A percentile compares a stretch with the other conserved stretches of the same genome.
phyloP scores from a whole-genome alignment of 2,329 filamentous ascomycete species.

The Epichloe festucae region DNA sequence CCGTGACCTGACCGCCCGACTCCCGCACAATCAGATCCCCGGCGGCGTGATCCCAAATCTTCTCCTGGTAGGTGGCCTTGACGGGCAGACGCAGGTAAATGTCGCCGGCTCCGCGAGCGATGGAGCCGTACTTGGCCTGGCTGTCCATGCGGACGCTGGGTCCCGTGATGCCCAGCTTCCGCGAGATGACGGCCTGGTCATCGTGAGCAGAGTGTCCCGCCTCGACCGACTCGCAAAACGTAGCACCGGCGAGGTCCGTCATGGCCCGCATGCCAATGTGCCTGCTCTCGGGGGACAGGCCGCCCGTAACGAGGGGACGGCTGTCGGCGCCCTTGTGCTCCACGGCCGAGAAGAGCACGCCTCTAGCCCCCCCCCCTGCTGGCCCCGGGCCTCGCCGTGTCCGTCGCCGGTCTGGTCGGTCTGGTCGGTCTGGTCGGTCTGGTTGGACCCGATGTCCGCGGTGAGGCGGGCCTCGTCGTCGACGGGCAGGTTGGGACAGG shows the following conservation, averaged over 20 bases:
- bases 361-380: conserved; percentile 31
- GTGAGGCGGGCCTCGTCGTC: conserved; percentile 53
- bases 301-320: conserved; percentile 48
- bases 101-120: conserved; percentile 86
- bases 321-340: conserved; percentile 68
- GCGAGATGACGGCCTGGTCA: conserved; percentile 70
- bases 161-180: conserved; percentile 73
- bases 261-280: conserved; percentile 70
- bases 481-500: conserved; percentile 87
- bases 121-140: conserved; percentile 94
- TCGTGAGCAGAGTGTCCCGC: conserved; percentile 81
- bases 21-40: conserved; percentile 90
- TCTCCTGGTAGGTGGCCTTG: conserved; percentile 83
- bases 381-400: no score
- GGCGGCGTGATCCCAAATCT: conserved; percentile 98
- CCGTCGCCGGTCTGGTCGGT: no score
- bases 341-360: conserved; percentile 81
- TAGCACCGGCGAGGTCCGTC: conserved; percentile 61
- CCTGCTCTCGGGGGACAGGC: conserved; percentile 35
- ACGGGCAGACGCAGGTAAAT: conserved; percentile 86
- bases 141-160: conserved; percentile 94
- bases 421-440: conserved; percentile 26
- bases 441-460: conserved; percentile 59
- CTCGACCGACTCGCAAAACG: conserved; percentile 95
- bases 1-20: conserved; percentile 83